Evolutionary conservation across 768 basidiomycete species (phyloP), one percentile per base, ranked within the genome.

Genomic region (Gyrodon lividus): DNA sequence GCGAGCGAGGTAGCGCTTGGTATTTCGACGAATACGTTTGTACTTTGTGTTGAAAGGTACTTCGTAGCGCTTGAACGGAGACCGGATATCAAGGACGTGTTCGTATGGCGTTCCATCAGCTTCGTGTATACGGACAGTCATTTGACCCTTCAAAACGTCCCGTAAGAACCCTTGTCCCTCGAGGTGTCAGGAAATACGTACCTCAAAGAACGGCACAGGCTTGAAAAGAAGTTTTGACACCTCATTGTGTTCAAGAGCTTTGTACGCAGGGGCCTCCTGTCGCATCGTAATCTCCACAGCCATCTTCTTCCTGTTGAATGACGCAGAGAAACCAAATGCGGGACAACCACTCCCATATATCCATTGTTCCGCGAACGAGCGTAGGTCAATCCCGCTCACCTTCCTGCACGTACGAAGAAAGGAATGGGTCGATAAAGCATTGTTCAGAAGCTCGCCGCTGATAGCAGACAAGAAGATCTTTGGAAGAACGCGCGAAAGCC

Each of bases 31-130:
- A n/a, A 96, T 88, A 52, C 94, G 92, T 70, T 96, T 96, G 71
- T 96, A 95, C 69, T 96, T 97, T 5, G 94, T 96, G 66, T 98
- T 99, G 77, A 98, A 98, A 2, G 95, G 94, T 1, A 99, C 92
- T 64, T 98, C 94, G 65, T 91, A 97, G n/a, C 87, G 87, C 66
- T 98, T 98, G 74, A 88, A 92, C 1, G 83, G 70, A 22, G 80
- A 82, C 35, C 86, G 84, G 53, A 98, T 92, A 65, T 97, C 93
- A 37, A 99, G 77, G 20, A 99, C 92, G 65, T 99, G 97, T 67
- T 99, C 97, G 65, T 98, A 98, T 1, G 97, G 96, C 33, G 97
- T 98, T 3, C 96, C 97, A 66, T 99, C 97, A 1, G 96, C 97
- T 75, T 99, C 97, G 63, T 98, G 96, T 46, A 98, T 97, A 26